Evolutionary conservation across 1,284 basidiomycete genomes (phyloP), one percentile per base, ranked within the genome.

Genomic region (Marasmius fiardii): DNA sequence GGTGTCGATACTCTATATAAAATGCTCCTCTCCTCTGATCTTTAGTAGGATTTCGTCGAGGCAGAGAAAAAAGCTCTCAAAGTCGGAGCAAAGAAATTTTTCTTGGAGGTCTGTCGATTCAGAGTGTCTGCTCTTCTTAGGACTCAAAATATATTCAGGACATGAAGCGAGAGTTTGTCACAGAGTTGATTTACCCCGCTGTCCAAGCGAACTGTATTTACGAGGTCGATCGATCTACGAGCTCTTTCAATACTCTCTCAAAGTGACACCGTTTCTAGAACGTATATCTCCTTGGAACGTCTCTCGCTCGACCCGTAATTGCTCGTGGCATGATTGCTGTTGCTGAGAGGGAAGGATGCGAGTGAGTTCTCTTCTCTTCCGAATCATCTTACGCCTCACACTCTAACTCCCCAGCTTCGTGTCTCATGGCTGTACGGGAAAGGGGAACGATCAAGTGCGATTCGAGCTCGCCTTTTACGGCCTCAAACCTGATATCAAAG

Each of bases 391-490:
- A 8, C 20, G 4, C 8, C 16, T 28, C 16, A 41, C 14, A 44
- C 31, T 18, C 41, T 52, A 18, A 47, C 41, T 56, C 56, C 43
- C 14, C 58, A 94, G 92, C 73, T 99, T 83, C 70, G 96, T 99
- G 62, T 90, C 95, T 37, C 97, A 99, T 75, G 96, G 96, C 39
- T 99, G 96, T 82, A 99, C 96, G 48, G 96, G 96, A 57, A 99
- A 99, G 79, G 96, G 96, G 56, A 99, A 99, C 74, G 96, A 99
- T 74, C 97, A 99, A 78, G 96, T 99, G 64, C 92, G 97, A 60
- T 99, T 99, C 73, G 97, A 99, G 72, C 88, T 99, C 57, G 95
- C 97, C 8, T 99, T 99, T 80, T 99, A 99, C 74, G 96, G 95
- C 55, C 83, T 99, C 66, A 95, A 97, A 74, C 95, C 96, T 52